phyloP scores from a whole-genome alignment of 306 rosid species.

The Vigna reflexopilosa region DNA sequence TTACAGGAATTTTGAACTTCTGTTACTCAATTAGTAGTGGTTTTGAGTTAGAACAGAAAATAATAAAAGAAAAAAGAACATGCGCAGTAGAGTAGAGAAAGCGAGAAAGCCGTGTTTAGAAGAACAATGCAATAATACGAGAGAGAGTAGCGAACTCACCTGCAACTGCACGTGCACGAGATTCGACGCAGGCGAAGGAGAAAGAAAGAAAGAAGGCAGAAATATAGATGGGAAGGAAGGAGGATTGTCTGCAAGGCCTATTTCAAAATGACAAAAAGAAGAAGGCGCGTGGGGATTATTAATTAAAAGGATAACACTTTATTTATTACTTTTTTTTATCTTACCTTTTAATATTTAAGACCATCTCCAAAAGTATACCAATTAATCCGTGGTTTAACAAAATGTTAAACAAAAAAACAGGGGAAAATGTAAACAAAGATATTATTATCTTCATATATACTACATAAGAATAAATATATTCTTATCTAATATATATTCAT shows the following conservation, averaged over 20 bases:
- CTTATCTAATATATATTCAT: too few species aligned
- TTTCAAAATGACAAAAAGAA: slow-evolving; percentile 33
- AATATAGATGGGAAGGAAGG: slow-evolving; percentile 8
- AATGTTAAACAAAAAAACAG: too few species aligned
- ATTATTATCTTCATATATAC: too few species aligned
- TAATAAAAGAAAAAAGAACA: background rate
- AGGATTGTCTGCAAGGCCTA: background rate
- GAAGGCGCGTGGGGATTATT: slow-evolving; percentile 42
- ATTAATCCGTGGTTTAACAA: too few species aligned
- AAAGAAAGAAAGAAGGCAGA: slow-evolving; percentile 5
- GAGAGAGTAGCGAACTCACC: slow-evolving; percentile 28
- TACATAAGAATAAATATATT: too few species aligned
- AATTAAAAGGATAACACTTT: background rate
- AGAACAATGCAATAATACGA: slow-evolving; percentile 10
- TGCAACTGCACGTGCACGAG: slow-evolving; percentile 39
- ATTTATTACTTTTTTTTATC: background rate
- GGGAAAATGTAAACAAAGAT: too few species aligned
- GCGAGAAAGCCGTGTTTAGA: background rate
- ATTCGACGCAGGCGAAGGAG: slow-evolving; percentile 17
- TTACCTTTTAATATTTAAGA: too few species aligned
- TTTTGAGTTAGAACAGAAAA: background rate
- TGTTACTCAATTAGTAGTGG: background rate
- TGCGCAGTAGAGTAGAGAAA: background rate
- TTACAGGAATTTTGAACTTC: background rate
- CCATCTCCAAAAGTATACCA: too few species aligned